These are phyloP conservation scores for Cordyceps militaris DNA, from an alignment of 2,329 filamentous ascomycete genomes.

Conservation along the genomic window DNA sequence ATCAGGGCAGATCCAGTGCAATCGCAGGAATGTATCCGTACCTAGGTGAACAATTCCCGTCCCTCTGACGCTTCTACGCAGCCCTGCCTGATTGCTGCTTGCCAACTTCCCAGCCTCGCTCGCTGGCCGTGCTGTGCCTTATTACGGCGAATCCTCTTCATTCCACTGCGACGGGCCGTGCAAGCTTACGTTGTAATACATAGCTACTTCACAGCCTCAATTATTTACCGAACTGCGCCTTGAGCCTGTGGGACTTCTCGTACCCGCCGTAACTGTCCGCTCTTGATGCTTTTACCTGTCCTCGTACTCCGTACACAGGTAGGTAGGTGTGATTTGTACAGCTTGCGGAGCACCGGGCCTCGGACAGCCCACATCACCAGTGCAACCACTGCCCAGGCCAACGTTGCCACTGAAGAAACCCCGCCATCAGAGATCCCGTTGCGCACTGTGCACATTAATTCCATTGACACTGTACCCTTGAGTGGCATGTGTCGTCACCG, in stretches of 20 bases:
- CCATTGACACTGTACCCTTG: background rate
- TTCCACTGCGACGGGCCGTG: background rate
- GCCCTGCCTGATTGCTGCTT: no score
- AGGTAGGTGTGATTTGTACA: no score
- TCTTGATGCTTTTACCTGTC: no score
- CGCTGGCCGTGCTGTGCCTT: background rate
- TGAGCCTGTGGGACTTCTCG: background rate
- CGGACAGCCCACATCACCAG: no score
- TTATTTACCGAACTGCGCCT: background rate
- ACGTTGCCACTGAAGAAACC: background rate
- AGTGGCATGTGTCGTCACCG: conserved; percentile 14
- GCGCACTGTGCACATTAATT: background rate
- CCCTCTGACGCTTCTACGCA: no score
- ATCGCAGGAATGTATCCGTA: no score
- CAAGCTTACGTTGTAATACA: no score
- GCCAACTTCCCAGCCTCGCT: background rate
- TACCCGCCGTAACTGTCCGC: background rate
- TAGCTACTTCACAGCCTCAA: no score
- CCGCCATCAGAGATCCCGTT: background rate
- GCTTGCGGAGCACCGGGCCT: no score
- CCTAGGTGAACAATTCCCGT: no score
- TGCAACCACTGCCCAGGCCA: background rate
- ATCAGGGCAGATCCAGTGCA: no score
- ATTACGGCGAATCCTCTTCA: background rate
- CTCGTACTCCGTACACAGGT: no score